phyloP scores from a whole-genome alignment of 257 asterid genomes.

The Fraxinus anomala region DNA sequence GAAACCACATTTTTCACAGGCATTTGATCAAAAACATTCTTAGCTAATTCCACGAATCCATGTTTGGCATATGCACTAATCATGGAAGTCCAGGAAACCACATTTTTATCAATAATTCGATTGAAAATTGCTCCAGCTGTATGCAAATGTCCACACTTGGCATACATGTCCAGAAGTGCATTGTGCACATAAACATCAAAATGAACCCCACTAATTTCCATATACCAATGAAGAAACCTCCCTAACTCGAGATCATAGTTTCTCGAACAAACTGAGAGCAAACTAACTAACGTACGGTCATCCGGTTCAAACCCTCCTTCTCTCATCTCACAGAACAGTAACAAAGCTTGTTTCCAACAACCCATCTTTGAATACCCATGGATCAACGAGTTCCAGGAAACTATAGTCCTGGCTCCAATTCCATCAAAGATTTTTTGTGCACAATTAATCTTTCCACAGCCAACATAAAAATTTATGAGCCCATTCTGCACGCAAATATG shows the following conservation, averaged over 20 bases:
- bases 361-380: conserved; percentile 58
- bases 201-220: conserved; percentile 41
- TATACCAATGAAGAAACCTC: conserved; percentile 65
- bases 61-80: conserved; percentile 56
- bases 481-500: conserved; percentile 67
- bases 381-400: conserved; percentile 78
- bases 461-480: conserved; percentile 50
- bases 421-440: conserved; percentile 61
- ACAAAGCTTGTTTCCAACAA: conserved; percentile 46
- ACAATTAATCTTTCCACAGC: conserved; percentile 47
- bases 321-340: conserved; percentile 50
- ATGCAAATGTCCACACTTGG: conserved; percentile 73
- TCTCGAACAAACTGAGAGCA: conserved; percentile 62
- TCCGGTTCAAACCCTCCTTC: conserved; percentile 62
- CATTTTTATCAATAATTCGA: conserved; percentile 44
- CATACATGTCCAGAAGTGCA: conserved; percentile 78
- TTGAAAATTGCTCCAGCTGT: conserved; percentile 60
- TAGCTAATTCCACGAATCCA: conserved; percentile 44
- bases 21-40: conserved; percentile 42
- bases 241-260: conserved; percentile 61
- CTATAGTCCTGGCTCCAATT: conserved; percentile 46
- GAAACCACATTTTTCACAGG: conserved; percentile 60
- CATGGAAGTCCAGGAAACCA: conserved; percentile 76
- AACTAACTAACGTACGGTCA: conserved; percentile 61
- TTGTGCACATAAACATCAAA: conserved; percentile 58